Conservation (phyloP, 2,329 filamentous ascomycete genomes). For the Penicillium sp. region DNA sequence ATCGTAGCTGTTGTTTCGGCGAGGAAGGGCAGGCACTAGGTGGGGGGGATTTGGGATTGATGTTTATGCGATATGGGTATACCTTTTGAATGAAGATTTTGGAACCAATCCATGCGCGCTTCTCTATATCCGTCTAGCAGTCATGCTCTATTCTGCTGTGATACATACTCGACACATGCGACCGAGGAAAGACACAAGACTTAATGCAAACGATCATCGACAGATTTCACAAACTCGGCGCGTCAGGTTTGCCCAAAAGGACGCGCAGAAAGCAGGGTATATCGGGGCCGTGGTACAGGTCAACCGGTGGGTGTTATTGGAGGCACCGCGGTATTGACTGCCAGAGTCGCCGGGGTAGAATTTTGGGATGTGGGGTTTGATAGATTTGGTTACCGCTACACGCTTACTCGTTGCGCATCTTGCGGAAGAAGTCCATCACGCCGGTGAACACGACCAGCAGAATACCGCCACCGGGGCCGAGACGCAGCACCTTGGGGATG, state of each 20-base stretch:
- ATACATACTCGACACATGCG: slow-evolving; percentile 9
- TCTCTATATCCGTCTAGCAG: slow-evolving; percentile 17
- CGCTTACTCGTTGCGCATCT: slow-evolving; percentile 51
- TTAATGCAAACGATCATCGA: no score
- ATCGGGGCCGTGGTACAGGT: slow-evolving; percentile 9
- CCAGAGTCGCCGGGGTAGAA: slow-evolving; percentile 7
- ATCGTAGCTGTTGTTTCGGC: slow-evolving; percentile 5
- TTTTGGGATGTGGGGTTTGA: slow-evolving; percentile 10
- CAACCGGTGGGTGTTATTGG: neutral
- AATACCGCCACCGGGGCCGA: slow-evolving; percentile 67
- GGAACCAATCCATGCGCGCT: slow-evolving; percentile 2
- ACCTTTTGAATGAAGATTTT: no score
- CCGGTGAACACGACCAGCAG: slow-evolving; percentile 50
- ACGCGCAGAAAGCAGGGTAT: slow-evolving; percentile 14
- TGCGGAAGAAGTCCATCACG: slow-evolving; percentile 78
- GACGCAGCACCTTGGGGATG: slow-evolving; percentile 83
- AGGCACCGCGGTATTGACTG: slow-evolving; percentile 8
- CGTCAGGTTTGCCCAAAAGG: no score
- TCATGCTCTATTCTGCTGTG: slow-evolving; percentile 12
- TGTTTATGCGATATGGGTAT: neutral
- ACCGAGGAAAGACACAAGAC: no score
- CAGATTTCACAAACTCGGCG: no score
- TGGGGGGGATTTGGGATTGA: neutral
- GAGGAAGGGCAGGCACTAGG: neutral
- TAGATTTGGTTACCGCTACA: slow-evolving; percentile 1